Percentiles rank a stretch among this genome's conserved stretches.
phyloP scores from a whole-genome alignment of 148 eudicot genomes.

The Diospyros kaki region DNA sequence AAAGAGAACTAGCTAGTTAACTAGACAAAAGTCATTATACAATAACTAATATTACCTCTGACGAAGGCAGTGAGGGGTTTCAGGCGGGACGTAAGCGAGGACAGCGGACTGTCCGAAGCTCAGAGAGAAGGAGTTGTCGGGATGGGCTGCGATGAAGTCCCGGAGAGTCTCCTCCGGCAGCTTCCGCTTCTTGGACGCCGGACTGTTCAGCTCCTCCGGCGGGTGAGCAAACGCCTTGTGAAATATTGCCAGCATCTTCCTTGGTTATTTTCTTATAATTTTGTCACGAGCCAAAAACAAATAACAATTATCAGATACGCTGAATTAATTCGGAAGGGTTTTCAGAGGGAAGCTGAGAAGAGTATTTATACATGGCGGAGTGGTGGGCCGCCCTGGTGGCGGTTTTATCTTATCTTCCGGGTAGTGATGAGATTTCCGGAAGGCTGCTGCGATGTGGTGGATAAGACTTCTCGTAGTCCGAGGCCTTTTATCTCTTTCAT shows the following conservation, averaged over 20 bases:
- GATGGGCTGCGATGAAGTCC: slow-evolving; percentile 51
- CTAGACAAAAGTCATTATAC: no score
- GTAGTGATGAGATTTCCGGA: no score
- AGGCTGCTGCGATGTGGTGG: not conserved
- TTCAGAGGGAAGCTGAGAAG: not conserved
- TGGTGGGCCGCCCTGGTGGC: not conserved
- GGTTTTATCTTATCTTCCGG: no score
- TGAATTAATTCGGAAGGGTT: no score
- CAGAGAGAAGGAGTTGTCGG: slow-evolving; percentile 57
- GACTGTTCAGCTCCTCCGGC: slow-evolving; percentile 90
- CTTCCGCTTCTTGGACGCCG: slow-evolving; percentile 60
- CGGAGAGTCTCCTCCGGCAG: slow-evolving; percentile 63
- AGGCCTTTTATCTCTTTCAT: not conserved
- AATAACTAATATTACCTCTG: slow-evolving; percentile 33
- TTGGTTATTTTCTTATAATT: not conserved
- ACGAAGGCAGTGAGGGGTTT: slow-evolving; percentile 19
- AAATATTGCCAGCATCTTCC: slow-evolving; percentile 81
- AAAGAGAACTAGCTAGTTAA: no score
- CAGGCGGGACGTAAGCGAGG: slow-evolving; percentile 69
- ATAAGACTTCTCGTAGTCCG: slow-evolving; percentile 1
- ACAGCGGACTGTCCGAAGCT: slow-evolving; percentile 64
- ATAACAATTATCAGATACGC: no score
- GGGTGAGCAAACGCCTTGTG: slow-evolving; percentile 88
- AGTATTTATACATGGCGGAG: not conserved
- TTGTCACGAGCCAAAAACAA: no score